A percentile compares a stretch with the other conserved stretches of the same genome.
phyloP scores from a whole-genome alignment of 1,284 basidiomycete species.

The Bondarzewia mesenterica region DNA sequence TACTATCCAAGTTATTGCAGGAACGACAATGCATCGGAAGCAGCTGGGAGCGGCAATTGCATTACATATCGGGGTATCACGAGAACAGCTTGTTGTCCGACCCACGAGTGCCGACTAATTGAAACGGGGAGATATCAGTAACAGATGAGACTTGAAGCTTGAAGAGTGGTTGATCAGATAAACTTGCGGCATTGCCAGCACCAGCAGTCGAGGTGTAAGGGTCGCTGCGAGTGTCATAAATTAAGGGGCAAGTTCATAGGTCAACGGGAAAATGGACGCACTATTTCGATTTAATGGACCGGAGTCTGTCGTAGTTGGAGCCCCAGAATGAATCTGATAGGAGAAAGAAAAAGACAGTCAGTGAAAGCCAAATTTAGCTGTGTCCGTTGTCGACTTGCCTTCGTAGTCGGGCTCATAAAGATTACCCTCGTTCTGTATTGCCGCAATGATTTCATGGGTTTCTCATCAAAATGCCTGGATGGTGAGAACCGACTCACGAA shows the following conservation, averaged over 20 bases:
- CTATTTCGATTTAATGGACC: conserved; percentile 49
- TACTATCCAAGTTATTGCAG: too few relatives aligned
- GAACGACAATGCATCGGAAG: too few relatives aligned
- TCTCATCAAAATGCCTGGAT: not conserved
- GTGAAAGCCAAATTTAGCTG: not conserved
- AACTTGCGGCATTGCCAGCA: conserved; percentile 52
- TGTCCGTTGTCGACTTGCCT: conserved; percentile 10
- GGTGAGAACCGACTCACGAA: conserved; percentile 24
- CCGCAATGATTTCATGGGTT: not conserved
- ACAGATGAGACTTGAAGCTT: not conserved
- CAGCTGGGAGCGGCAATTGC: too few relatives aligned
- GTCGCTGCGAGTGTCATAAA: conserved; percentile 31
- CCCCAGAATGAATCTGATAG: conserved; percentile 40
- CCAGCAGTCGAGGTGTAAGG: conserved; percentile 46
- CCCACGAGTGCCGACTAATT: conserved; percentile 20
- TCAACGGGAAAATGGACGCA: conserved; percentile 19
- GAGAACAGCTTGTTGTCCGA: conserved; percentile 13
- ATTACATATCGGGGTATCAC: conserved; percentile 15
- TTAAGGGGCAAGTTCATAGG: conserved; percentile 1
- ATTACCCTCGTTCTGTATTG: conserved; percentile 45
- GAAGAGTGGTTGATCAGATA: too few relatives aligned
- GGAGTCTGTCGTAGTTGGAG: conserved; percentile 35
- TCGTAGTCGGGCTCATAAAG: conserved; percentile 47
- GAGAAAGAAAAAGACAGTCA: not conserved
- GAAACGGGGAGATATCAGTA: not conserved